Base-by-base conservation (phyloP, 176 grass and related monocot genomes). In the Rhynchospora pubera region DNA sequence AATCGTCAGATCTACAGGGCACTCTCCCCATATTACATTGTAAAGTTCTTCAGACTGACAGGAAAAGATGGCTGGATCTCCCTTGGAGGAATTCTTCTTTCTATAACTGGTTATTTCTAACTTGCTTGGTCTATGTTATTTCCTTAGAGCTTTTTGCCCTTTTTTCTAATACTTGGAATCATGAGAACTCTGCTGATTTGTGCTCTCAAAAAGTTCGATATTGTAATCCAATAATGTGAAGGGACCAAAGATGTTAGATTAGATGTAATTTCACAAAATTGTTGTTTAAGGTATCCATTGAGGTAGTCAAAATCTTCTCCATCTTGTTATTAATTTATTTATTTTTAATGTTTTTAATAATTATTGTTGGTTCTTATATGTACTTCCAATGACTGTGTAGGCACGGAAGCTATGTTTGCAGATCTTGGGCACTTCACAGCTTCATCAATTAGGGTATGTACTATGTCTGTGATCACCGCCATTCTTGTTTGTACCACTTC, bases 331-430 rank as follows among this genome's bases (percentile, higher is more conserved):
- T 39, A 6, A 5, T 7, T 34, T 79, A 9, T 73, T 69, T 64
- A 30, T 80, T 23, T 19, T 78, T 19, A 24, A 67, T 80, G 23
- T 57, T 39, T 64, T 66, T 44, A 26, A 39, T 11, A 43, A 65
- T 66, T 69, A 45, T 61, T 51, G 50, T 50, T 23, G 10, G 46
- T 44, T 79, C 58, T 80, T 44, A 68, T 28, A 70, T 74, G 11
- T 48, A 73, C 11, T 84, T 77, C 24, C 56, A 62, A 50, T 85
- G 30, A 13, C 21, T 78, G 34, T 91, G 62, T 89, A 97, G 95
- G 95, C 82, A 93, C 89, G 44, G 96, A 98, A 89, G 96, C 96
- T 70, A 91, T 98, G 96, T 98, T 93, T 88, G 96, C 92, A 43
- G 92, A 98, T 82, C 92, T 98, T 53, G 96, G 96, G 53, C 96